Evolutionary conservation across 495 filamentous ascomycete genomes (phyloP).

Genomic region (Glutinoglossum americanum): DNA sequence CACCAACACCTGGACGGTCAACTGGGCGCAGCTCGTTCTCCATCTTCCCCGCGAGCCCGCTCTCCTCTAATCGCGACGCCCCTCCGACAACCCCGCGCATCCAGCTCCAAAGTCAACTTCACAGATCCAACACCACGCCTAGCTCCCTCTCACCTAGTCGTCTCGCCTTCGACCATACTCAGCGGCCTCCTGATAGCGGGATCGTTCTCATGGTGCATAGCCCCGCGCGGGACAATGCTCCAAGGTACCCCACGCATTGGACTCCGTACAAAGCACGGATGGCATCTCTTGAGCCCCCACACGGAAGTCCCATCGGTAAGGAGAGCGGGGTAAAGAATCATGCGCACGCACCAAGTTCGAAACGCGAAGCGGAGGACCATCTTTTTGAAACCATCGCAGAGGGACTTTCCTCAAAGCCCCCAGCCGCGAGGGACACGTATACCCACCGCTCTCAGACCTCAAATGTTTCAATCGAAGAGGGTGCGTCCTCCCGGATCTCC

Average conservation of each 20-base stretch:
- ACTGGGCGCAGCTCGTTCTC: neutral
- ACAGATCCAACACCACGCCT: neutral
- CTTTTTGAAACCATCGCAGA: neutral
- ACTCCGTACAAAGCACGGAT: neutral
- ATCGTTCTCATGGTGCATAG: neutral
- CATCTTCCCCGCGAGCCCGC: too few species aligned
- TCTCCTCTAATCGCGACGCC: too few species aligned
- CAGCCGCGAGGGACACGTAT: neutral
- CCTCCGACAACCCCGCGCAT: neutral
- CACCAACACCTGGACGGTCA: neutral
- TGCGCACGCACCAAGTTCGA: neutral
- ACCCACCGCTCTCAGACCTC: neutral
- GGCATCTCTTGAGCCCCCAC: neutral
- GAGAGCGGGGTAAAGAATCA: neutral
- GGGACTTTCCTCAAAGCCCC: neutral
- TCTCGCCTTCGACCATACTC: neutral
- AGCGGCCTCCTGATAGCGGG: neutral
- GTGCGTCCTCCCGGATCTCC: neutral
- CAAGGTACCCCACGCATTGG: neutral
- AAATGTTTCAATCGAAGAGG: neutral
- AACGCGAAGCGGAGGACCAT: neutral
- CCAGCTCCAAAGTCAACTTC: neutral
- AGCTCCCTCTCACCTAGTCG: neutral
- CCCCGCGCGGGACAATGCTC: neutral
- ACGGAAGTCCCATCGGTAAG: neutral